phyloP scores from a whole-genome alignment of 331 rosid genomes.

The Rhamnella rubrinervis region DNA sequence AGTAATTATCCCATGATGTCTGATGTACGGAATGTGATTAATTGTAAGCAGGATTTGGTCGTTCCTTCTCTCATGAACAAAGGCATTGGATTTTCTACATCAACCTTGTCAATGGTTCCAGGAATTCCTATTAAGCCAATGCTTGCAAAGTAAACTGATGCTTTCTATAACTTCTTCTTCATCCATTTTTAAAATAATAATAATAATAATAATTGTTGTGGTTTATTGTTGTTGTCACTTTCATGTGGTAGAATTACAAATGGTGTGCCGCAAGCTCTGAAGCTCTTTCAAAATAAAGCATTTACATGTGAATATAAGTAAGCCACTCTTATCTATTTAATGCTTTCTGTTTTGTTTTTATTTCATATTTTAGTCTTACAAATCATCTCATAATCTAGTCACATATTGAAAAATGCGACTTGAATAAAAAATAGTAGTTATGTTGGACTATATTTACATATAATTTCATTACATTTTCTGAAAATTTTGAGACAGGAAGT shows the following conservation, averaged over 20 bases:
- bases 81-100: conserved; percentile 73
- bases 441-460: not conserved
- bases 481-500: not conserved
- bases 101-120: conserved; percentile 84
- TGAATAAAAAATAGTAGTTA: not conserved
- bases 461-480: not conserved
- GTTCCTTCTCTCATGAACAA: conserved; percentile 75
- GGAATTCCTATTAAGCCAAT: conserved; percentile 95
- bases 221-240: conserved; percentile 13
- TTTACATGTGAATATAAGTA: conserved; percentile 93
- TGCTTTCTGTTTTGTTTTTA: not conserved
- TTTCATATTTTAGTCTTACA: not conserved
- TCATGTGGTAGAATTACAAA: conserved; percentile 64
- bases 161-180: conserved; percentile 9
- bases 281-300: conserved; percentile 75
- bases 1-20: conserved; percentile 11
- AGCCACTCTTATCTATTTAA: conserved; percentile 1
- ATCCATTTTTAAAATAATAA: conserved; percentile 2
- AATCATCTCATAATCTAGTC: not conserved
- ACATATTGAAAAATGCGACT: not conserved
- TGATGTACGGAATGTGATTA: conserved; percentile 19
- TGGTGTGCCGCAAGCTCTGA: conserved; percentile 78
- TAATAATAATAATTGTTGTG: not conserved
- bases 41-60: conserved; percentile 66
- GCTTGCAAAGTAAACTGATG: conserved; percentile 77